phyloP scores from a whole-genome alignment of 192 early-diverging fungal species.

The Coemansia javaensis region DNA sequence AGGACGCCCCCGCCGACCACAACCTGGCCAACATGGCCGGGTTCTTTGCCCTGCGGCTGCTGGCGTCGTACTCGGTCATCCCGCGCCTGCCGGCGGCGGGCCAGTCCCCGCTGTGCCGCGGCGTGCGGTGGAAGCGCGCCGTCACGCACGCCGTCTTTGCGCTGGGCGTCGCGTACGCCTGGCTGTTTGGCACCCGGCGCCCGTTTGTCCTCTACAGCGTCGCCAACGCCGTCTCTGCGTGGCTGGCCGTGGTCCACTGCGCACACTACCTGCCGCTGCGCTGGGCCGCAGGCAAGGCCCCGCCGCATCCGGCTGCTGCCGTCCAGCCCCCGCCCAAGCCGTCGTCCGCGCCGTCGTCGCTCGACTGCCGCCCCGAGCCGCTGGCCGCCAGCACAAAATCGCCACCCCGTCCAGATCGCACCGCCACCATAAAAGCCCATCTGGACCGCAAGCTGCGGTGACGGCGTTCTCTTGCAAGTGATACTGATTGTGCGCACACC shows the following conservation, averaged over 20 bases:
- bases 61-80: slow-evolving; percentile 27
- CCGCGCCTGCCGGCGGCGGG: slow-evolving; percentile 20
- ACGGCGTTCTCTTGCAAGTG: background rate
- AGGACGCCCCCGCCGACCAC: slow-evolving; percentile 74
- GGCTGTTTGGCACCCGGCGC: slow-evolving; percentile 56
- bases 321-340: no score
- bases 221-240: slow-evolving; percentile 44
- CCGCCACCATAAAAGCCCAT: background rate
- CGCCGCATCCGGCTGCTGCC: no score
- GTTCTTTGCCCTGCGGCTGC: slow-evolving; percentile 36
- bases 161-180: slow-evolving; percentile 43
- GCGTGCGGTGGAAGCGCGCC: slow-evolving; percentile 7
- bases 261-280: no score
- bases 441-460: slow-evolving; percentile 15
- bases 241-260: slow-evolving; percentile 30
- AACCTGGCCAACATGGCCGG: slow-evolving; percentile 33
- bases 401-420: background rate
- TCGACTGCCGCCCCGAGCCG: no score
- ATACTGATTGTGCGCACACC: no score
- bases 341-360: background rate
- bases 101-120: no score
- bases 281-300: no score
- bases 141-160: slow-evolving; percentile 44
- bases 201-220: slow-evolving; percentile 58
- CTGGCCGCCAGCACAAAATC: background rate